Conservation (phyloP, 805 yeast genomes). For the Zygotorulaspora florentina region DNA sequence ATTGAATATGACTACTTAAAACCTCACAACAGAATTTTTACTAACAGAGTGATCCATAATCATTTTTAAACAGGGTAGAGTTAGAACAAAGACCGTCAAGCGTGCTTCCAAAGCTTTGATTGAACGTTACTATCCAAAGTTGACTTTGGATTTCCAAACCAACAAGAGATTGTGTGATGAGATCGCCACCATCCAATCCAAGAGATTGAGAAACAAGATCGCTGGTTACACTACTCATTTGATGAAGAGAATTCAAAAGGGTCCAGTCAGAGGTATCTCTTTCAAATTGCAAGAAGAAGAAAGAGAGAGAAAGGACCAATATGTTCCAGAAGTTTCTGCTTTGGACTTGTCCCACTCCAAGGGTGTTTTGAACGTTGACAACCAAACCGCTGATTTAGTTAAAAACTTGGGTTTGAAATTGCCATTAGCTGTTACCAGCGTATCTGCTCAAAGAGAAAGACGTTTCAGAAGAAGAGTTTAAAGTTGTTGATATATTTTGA, state of each 20-base stretch:
- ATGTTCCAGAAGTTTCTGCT: constrained; percentile 99
- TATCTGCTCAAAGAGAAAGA: constrained; percentile 87
- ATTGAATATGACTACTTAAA: background rate
- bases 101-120: constrained; percentile 99
- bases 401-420: constrained; percentile 88
- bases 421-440: constrained; percentile 80
- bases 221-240: constrained; percentile 99
- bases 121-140: constrained; percentile 99
- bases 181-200: constrained; percentile 98
- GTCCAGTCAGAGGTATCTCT: constrained; percentile 99
- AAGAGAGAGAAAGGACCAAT: constrained; percentile 99
- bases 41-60: constrained; percentile 17
- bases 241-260: constrained; percentile 99
- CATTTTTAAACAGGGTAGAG: constrained; percentile 78
- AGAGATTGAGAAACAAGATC: constrained; percentile 99
- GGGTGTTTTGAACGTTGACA: constrained; percentile 94
- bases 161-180: constrained; percentile 99
- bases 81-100: constrained; percentile 99
- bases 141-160: constrained; percentile 98
- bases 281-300: constrained; percentile 99
- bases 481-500: constrained; percentile 18
- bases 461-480: constrained; percentile 90
- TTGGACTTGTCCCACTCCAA: constrained; percentile 95
- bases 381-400: constrained; percentile 93
- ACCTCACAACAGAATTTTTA: constrained; percentile 6